These are phyloP conservation scores for Naganishia vaughanmartiniae DNA, from an alignment of 768 basidiomycete genomes.

Conservation along the genomic window DNA sequence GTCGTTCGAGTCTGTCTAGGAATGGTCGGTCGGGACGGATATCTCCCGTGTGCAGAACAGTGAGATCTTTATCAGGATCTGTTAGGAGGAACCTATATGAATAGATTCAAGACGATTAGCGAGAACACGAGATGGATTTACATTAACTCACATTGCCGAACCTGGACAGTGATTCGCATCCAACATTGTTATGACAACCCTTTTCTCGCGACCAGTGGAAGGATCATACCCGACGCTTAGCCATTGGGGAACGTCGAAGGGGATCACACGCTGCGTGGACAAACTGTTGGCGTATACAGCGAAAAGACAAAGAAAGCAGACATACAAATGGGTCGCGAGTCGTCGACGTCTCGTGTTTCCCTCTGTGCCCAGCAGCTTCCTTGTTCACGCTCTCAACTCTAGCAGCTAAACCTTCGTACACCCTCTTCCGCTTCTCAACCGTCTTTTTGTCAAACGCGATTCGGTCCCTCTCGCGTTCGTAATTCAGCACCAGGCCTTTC, in stretches of 20 bases:
- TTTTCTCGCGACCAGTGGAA: not conserved
- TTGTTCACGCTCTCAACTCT: not conserved
- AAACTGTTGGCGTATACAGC: not conserved
- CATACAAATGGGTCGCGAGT: conserved; percentile 17
- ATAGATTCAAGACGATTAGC: conserved; percentile 8
- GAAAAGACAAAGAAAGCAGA: not conserved
- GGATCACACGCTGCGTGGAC: conserved; percentile 49
- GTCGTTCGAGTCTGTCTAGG: conserved; percentile 64
- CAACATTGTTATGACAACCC: conserved; percentile 56
- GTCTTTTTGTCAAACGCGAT: conserved; percentile 34
- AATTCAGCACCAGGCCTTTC: conserved; percentile 72
- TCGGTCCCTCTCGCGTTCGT: conserved; percentile 38
- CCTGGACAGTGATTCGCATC: conserved; percentile 96
- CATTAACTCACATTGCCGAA: conserved; percentile 70
- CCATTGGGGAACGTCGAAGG: conserved; percentile 52
- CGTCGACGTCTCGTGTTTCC: not conserved
- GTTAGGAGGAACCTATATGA: conserved; percentile 74
- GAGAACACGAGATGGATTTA: not conserved
- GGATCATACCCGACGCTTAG: conserved; percentile 58
- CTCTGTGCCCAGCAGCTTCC: not conserved
- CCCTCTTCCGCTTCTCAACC: conserved; percentile 3
- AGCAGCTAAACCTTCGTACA: conserved; percentile 7
- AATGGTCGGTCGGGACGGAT: conserved; percentile 83
- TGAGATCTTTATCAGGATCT: conserved; percentile 54
- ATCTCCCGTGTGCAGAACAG: conserved; percentile 89